Percentiles rank a stretch among this genome's conserved stretches.
Conservation (phyloP, 2,329 filamentous ascomycete species). For the Mollisiaceae sp. region DNA sequence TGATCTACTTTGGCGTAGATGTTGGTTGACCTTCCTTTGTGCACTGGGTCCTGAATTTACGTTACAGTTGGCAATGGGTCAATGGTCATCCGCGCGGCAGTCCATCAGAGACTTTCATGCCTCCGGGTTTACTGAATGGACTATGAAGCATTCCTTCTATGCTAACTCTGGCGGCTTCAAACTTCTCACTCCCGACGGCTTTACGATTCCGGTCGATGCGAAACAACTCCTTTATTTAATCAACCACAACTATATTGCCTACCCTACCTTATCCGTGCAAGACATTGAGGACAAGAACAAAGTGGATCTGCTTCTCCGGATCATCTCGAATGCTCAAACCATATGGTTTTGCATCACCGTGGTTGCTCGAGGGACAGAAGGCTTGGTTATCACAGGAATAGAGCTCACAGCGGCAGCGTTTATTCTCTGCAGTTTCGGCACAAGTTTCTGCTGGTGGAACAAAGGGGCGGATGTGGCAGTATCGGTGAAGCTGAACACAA, state of each 20-base stretch:
- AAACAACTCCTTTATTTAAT: slow-evolving; percentile 44
- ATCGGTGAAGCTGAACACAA: slow-evolving; percentile 21
- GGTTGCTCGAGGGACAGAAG: slow-evolving; percentile 25
- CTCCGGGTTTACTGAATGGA: slow-evolving; percentile 42
- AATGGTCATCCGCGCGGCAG: slow-evolving; percentile 43
- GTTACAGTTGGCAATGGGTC: slow-evolving; percentile 44
- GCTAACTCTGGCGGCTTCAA: slow-evolving; percentile 49
- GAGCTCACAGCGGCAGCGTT: slow-evolving; percentile 37
- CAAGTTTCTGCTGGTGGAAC: slow-evolving; percentile 30
- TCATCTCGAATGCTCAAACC: slow-evolving; percentile 35
- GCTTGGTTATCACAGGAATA: slow-evolving; percentile 28
- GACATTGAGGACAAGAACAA: slow-evolving; percentile 43
- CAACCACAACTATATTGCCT: slow-evolving; percentile 40
- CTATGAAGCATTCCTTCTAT: slow-evolving; percentile 48
- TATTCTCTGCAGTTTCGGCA: slow-evolving; percentile 26
- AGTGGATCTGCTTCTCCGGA: slow-evolving; percentile 40
- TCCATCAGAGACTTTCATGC: slow-evolving; percentile 41
- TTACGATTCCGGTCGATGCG: slow-evolving; percentile 45
- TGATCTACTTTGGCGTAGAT: slow-evolving; percentile 41
- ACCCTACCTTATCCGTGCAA: slow-evolving; percentile 34
- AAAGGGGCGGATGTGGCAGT: slow-evolving; percentile 31
- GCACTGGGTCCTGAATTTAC: slow-evolving; percentile 47
- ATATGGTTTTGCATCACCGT: slow-evolving; percentile 32
- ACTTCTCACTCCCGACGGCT: slow-evolving; percentile 40
- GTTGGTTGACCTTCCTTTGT: slow-evolving; percentile 44